Percentiles rank a stretch among this genome's conserved stretches.
Evolutionary conservation across 2,329 filamentous ascomycete species (phyloP).

Genomic region (Trichoderma sp.): DNA sequence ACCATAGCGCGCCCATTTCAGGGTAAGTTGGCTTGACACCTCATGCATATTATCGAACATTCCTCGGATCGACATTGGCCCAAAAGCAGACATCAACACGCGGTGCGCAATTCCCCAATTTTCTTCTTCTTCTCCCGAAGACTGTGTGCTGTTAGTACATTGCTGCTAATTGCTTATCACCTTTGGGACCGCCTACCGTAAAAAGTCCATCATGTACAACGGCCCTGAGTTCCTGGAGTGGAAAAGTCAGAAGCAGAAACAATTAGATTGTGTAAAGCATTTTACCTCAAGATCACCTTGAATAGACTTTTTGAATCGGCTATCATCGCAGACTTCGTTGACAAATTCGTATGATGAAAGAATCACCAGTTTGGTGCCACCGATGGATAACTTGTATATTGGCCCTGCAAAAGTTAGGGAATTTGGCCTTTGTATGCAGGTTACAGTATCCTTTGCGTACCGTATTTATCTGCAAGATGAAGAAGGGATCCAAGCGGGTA

Average conservation of each 20-base stretch:
- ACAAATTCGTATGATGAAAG: neutral
- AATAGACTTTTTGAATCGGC: neutral
- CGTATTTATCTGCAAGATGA: neutral
- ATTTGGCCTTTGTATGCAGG: neutral
- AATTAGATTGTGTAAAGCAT: neutral
- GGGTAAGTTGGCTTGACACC: neutral
- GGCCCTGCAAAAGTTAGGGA: neutral
- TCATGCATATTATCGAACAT: neutral
- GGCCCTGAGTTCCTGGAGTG: neutral
- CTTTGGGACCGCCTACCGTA: neutral
- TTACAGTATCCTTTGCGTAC: neutral
- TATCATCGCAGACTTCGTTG: neutral
- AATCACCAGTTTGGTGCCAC: neutral
- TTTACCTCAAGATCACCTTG: neutral
- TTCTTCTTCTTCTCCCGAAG: neutral
- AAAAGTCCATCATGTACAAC: neutral
- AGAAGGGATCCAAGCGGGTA: neutral
- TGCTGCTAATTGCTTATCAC: neutral
- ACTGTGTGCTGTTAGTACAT: neutral
- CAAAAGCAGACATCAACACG: neutral
- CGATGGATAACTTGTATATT: neutral
- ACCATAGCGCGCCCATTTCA: constrained; percentile 10
- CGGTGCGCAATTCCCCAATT: neutral
- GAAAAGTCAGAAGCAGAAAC: neutral
- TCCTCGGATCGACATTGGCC: neutral